A percentile compares a stretch with the other conserved stretches of the same genome.
These are phyloP conservation scores for Didymella segeticola DNA, from an alignment of 2,329 filamentous ascomycete genomes.

Conservation along the genomic window DNA sequence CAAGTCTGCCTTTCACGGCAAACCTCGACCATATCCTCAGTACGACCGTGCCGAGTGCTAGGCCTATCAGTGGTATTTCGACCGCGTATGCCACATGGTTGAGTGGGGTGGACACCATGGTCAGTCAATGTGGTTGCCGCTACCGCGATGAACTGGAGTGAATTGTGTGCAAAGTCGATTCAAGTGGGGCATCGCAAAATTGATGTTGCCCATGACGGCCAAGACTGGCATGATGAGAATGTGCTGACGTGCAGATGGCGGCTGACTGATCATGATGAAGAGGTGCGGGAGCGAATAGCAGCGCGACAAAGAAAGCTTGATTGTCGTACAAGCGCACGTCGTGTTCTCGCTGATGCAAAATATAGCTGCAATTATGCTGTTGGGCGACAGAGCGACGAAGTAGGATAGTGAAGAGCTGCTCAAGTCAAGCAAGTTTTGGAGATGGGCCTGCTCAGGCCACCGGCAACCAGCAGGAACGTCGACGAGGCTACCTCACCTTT, in stretches of 20 bases:
- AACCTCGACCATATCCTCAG: conserved; percentile 33
- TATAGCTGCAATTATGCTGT: neutral
- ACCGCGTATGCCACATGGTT: conserved; percentile 25
- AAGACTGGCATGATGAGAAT: conserved; percentile 13
- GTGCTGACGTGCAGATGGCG: conserved; percentile 20
- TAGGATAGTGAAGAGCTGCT: neutral
- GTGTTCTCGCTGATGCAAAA: neutral
- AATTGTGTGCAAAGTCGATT: neutral
- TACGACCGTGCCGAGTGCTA: conserved; percentile 31
- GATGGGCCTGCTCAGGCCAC: too few species aligned
- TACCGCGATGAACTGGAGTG: neutral
- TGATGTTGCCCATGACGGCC: conserved; percentile 16
- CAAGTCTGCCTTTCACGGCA: conserved; percentile 32
- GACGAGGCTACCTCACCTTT: too few species aligned
- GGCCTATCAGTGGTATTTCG: conserved; percentile 35
- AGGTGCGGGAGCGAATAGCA: neutral
- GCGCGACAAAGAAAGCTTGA: neutral
- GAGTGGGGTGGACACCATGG: conserved; percentile 8
- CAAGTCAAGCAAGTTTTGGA: neutral
- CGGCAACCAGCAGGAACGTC: too few species aligned
- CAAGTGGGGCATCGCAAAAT: conserved; percentile 16
- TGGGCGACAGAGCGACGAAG: neutral
- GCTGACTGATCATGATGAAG: conserved; percentile 26
- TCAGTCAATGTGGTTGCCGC: neutral
- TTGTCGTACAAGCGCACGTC: neutral